A percentile compares a stretch with the other conserved stretches of the same genome.
Evolutionary conservation across 257 asterid species (phyloP).

Genomic region (Agastache rugosa): DNA sequence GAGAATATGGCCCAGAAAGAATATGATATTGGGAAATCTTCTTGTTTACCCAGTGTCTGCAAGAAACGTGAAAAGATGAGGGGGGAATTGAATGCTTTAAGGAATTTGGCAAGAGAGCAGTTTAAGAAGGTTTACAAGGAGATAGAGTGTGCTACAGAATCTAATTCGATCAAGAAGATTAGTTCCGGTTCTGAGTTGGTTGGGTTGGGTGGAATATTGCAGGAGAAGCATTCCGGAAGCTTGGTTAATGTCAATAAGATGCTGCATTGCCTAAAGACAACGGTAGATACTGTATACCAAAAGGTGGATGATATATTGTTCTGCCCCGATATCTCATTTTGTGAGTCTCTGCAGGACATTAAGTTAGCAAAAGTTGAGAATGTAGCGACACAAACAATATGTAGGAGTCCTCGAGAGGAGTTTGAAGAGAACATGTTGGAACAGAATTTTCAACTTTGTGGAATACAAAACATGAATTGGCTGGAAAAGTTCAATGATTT

Average conservation of each 20-base stretch:
- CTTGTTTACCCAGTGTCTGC: conserved; percentile 39
- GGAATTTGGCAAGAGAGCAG: conserved; percentile 52
- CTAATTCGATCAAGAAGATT: conserved; percentile 46
- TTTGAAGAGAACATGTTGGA: conserved; percentile 51
- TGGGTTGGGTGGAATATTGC: conserved; percentile 62
- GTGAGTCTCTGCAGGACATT: conserved; percentile 50
- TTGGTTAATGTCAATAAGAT: conserved; percentile 48
- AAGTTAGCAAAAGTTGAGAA: conserved; percentile 58
- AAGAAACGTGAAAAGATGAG: conserved; percentile 49
- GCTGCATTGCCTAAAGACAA: conserved; percentile 51
- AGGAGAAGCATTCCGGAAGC: conserved; percentile 53
- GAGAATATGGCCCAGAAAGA: conserved; percentile 28
- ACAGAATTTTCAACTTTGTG: conserved; percentile 47
- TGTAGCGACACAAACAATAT: conserved; percentile 54
- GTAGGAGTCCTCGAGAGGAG: conserved; percentile 51
- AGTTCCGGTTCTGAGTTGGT: conserved; percentile 63
- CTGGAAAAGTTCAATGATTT: conserved; percentile 65
- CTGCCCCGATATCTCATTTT: conserved; percentile 47
- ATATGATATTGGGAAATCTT: conserved; percentile 27
- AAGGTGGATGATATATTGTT: conserved; percentile 47
- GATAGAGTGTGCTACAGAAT: conserved; percentile 49
- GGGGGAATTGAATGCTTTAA: conserved; percentile 49
- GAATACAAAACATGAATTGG: conserved; percentile 48
- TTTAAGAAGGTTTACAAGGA: conserved; percentile 59
- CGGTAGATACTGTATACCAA: conserved; percentile 49